Evolutionary conservation across 257 asterid genomes (phyloP), one percentile per base, ranked within the genome.

Genomic region (Nicotiana sylvestris): DNA sequence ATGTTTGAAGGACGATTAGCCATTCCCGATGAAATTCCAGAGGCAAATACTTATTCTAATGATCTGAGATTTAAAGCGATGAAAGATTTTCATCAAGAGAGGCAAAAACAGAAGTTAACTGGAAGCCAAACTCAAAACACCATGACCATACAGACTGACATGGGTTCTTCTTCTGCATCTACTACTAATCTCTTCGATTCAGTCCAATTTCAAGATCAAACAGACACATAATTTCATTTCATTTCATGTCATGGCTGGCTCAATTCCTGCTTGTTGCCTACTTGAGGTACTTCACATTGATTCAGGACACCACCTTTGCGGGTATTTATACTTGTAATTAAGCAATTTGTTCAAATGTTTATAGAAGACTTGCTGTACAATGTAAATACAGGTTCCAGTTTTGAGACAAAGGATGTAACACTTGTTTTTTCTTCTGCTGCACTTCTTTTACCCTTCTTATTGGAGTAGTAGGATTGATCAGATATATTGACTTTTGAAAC

Each of bases 31-130:
- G 85, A 77, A 57, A 46, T 85, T 72, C 88, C 92, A 0, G 93
- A 83, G 62, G 91, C 96, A 64, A 89, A 88, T 84, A 32, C 86
- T 0, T 87, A 85, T 37, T 72, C 89, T 0, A 89, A 86, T 27
- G 99, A 96, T 61, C 89, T 93, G 80, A 90, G 98, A 84, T 96
- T 91, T 80, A 91, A 85, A 85, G 96, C 97, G 82, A 88, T 93
- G 93, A 93, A 88, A 86, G 99, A 91, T 81, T 90, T 92, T 53
- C 94, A 89, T 83, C 87, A 81, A 29, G 92, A 87, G 82, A 89
- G 77, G 84, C 89, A 79, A 6, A 90, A 56, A 51, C 89, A 85
- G 79, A 89, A 88, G 84, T 16, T 55, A 68, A 66, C 67, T n/a
- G 82, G 72, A 83, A 87, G 72, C 76, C 90, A 84, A 46, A 6